Evolutionary conservation across 2,329 filamentous ascomycete species (phyloP), one percentile per base, ranked within the genome.

Genomic region (Mollisia scopiformis): DNA sequence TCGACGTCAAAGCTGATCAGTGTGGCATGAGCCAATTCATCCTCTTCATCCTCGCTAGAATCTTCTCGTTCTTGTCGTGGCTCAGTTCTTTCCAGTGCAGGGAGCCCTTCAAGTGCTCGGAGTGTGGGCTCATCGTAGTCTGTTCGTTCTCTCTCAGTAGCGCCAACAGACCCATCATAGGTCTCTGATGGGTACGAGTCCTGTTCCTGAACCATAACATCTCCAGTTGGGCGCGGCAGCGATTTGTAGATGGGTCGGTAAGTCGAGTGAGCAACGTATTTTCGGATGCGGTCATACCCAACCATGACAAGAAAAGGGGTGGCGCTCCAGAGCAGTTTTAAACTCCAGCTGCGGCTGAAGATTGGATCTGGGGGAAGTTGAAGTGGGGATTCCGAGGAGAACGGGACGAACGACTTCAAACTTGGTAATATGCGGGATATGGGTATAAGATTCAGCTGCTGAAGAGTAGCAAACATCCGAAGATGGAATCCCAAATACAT

Each of bases 1-100:
- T 74, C 71, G 1, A 74, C 72, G 61, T 75, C 72, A 58, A 74
- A 74, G 28, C 70, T 73, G 14, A 75, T 73, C 16, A 74, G 57
- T 3, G 71, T 71, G 13, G 72, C 63, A 51, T 73, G 71, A 7
- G 66, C 57, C 16, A 69, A 50, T 39, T 73, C 72, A 19, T 66
- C 64, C 53, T 74, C 72, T 19, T 73, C 72, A 14, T 70, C 69
- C 19, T 69, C 68, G 49, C 61, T 66, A 2, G 68, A 68, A 30
- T 71, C 69, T 8, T 68, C 64, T 30, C 58, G 55, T 21, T 66
- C 66, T 13, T 23, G 23, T 16, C 41, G 19, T 39, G 53, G 21
- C 55, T 62, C 51, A 57, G 23, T 28, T 41, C 55, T 54, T 21
- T 68, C 68, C 25, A 64, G 39, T 14, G 66, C 57, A 7, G 71